These are phyloP conservation scores for Penicillium sp. DNA, from an alignment of 2,329 filamentous ascomycete genomes.

Conservation along the genomic window DNA sequence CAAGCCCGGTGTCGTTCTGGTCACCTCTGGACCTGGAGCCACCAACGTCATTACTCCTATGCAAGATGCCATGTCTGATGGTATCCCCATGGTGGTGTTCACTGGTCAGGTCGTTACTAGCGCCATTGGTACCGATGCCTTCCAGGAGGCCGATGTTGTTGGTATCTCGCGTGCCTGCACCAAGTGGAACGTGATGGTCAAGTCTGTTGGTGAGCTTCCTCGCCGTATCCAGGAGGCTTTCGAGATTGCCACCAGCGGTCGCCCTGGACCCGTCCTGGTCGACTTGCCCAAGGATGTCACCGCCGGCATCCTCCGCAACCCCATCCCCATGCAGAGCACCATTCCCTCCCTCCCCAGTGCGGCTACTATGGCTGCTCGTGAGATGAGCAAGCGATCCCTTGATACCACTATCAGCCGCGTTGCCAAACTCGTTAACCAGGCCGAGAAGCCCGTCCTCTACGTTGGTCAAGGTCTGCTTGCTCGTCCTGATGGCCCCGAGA, in stretches of 20 bases:
- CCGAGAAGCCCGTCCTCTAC: slow-evolving; percentile 94
- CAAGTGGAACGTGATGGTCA: slow-evolving; percentile 99
- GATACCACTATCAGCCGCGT: slow-evolving; percentile 72
- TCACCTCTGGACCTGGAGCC: slow-evolving; percentile 93
- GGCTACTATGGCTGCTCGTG: slow-evolving; percentile 77
- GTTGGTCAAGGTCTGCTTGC: slow-evolving; percentile 87
- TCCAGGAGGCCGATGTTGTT: slow-evolving; percentile 93
- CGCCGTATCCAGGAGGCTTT: slow-evolving; percentile 96
- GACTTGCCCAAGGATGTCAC: slow-evolving; percentile 97
- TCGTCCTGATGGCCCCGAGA: slow-evolving; percentile 72
- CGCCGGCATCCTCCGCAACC: slow-evolving; percentile 74
- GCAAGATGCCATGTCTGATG: slow-evolving; percentile 93
- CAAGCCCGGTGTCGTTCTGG: slow-evolving; percentile 91
- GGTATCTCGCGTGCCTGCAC: slow-evolving; percentile 94
- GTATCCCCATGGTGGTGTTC: slow-evolving; percentile 95
- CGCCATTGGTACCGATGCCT: slow-evolving; percentile 91
- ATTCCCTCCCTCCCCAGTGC: slow-evolving; percentile 82
- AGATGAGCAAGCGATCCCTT: slow-evolving; percentile 71
- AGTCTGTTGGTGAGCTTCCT: slow-evolving; percentile 89
- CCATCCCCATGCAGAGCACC: slow-evolving; percentile 75
- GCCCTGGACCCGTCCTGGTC: slow-evolving; percentile 91
- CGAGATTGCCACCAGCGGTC: slow-evolving; percentile 91
- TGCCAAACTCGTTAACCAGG: slow-evolving; percentile 77
- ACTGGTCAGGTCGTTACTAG: slow-evolving; percentile 86
- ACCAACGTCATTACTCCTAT: slow-evolving; percentile 97